Conservation (phyloP, 495 filamentous ascomycete genomes). For the Talaromyces ruber region DNA sequence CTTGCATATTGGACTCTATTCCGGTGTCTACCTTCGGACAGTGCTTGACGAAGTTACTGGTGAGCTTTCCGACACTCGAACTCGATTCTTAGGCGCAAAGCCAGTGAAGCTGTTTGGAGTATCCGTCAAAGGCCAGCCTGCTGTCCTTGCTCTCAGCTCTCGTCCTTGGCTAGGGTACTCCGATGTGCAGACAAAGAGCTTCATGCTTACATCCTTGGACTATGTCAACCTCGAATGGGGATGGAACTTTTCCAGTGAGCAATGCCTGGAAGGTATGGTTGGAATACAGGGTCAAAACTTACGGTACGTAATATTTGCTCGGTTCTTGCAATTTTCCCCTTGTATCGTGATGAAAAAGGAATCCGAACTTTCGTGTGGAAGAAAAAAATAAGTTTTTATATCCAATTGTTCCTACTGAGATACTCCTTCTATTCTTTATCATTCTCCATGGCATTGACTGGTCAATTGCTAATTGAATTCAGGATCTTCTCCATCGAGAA, state of each 20-base stretch:
- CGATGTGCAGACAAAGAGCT: constrained; percentile 69
- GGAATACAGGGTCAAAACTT: constrained; percentile 87
- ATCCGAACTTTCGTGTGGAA: constrained; percentile 45
- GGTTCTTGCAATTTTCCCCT: constrained; percentile 8
- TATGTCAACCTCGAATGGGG: constrained; percentile 87
- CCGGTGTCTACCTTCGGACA: constrained; percentile 89
- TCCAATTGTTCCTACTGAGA: constrained; percentile 77
- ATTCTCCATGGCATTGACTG: constrained; percentile 5
- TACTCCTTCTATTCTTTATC: constrained; percentile 8
- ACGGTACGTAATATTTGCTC: constrained; percentile 47
- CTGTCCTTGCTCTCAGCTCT: constrained; percentile 85
- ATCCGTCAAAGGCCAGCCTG: constrained; percentile 70
- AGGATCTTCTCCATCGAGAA: constrained; percentile 91
- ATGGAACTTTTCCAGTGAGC: constrained; percentile 92
- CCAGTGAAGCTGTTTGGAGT: constrained; percentile 82
- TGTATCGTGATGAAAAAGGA: constrained; percentile 61
- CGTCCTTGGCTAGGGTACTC: constrained; percentile 91
- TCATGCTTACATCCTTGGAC: constrained; percentile 85
- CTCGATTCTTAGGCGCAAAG: constrained; percentile 85
- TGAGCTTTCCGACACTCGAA: constrained; percentile 87
- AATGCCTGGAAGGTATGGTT: constrained; percentile 90
- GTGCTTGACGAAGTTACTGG: constrained; percentile 91
- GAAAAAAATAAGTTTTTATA: constrained; percentile 31
- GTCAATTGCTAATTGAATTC: constrained; percentile 3
- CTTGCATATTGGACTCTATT: constrained; percentile 90